Evolutionary conservation across 768 basidiomycete species (phyloP).

Genomic region (Kwoniella botswanensis): DNA sequence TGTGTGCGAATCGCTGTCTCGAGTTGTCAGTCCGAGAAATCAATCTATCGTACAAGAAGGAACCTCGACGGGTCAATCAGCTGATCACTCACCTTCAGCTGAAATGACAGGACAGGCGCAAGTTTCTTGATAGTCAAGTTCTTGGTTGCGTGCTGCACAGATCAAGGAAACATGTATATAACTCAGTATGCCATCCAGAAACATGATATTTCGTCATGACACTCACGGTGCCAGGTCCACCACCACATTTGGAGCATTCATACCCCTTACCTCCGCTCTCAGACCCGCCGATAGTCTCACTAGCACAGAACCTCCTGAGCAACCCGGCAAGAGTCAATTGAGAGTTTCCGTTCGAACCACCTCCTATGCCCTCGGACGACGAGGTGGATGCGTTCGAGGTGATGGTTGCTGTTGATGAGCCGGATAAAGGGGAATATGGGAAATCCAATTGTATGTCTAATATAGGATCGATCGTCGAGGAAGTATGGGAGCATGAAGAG

Average conservation of each 20-base stretch:
- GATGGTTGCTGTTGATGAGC: constrained; percentile 4
- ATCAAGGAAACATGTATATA: neutral
- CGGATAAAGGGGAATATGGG: constrained; percentile 55
- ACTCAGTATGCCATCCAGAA: too few relatives aligned
- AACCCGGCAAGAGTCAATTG: constrained; percentile 73
- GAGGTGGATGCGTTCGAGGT: constrained; percentile 15
- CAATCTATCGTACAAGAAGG: too few relatives aligned
- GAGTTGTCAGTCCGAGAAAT: neutral
- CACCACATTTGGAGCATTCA: constrained; percentile 77
- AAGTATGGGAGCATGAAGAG: constrained; percentile 78
- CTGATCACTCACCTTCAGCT: constrained; percentile 75
- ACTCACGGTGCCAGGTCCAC: constrained; percentile 41
- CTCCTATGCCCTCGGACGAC: constrained; percentile 59
- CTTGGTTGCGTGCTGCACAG: constrained; percentile 73
- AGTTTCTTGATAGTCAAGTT: constrained; percentile 81
- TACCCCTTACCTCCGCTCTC: constrained; percentile 67
- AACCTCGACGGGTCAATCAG: neutral
- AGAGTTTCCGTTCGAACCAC: constrained; percentile 11
- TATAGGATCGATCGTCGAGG: constrained; percentile 82
- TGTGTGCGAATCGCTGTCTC: constrained; percentile 84
- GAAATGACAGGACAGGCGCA: constrained; percentile 88
- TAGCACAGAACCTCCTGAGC: constrained; percentile 71
- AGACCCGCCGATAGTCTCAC: constrained; percentile 73
- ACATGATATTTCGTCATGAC: neutral
- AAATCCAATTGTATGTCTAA: constrained; percentile 89